Evolutionary conservation across 176 grass and related monocot genomes (phyloP), one percentile per base, ranked within the genome.

Genomic region (Oryza glumipatula): DNA sequence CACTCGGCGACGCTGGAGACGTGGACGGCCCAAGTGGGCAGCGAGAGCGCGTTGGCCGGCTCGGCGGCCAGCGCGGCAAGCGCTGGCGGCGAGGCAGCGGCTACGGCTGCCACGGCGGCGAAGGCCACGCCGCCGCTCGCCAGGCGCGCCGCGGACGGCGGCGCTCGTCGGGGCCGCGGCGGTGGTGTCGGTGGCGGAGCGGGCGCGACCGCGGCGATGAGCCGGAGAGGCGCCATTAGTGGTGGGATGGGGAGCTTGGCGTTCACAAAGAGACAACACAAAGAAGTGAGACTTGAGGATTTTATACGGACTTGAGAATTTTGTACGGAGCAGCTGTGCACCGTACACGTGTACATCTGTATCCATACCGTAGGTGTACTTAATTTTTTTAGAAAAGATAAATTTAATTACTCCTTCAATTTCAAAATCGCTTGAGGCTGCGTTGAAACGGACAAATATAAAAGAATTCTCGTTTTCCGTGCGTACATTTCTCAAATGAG

Each of bases 1-100:
- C 96, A 98, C 75, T 98, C 96, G 69, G 84, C 75, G 84, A 98
- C 96, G 88, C 93, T 95, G 85, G 96, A 98, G 49, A 98, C 83
- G 81, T 98, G 96, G 76, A 98, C 78, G 44, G 88, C 86, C 96
- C 96, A 98, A 54, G 96, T 98, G 83, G 96, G 96, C 36, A 98
- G 81, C 19, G 93, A 95, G 21, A 98, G 93, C 66, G 96, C 93
- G 83, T 98, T 98, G 41, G 85, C 84, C 38, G 96, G 96, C 77
- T 98, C 91, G 65, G 85, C 76, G 65, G 80, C 80, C 47, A 95
- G 87, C 32, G 87, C 87, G 4, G 90, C 73, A 64, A 98, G 68
- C 54, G 87, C 91, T 23, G 92, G 83, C 3, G 91, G 90, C 2
- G 90, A 74, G 36, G 92, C 76, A 11, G 81, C 87, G 9, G 72